Conservation (phyloP, 139 green algal species). For the Raphidocelis subcapitata region DNA sequence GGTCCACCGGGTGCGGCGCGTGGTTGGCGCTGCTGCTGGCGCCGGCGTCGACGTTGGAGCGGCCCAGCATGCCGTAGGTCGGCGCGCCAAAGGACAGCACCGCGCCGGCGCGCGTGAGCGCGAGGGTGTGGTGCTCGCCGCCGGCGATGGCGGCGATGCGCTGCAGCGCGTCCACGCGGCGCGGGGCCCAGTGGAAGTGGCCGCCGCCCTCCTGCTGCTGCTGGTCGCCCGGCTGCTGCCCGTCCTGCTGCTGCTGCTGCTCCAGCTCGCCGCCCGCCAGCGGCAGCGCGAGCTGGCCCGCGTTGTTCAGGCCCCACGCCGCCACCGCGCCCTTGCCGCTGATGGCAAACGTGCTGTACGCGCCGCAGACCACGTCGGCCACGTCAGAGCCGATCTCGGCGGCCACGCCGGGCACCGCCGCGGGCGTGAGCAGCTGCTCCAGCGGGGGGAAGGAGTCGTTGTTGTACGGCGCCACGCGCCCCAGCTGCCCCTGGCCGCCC, state of each 20-base stretch:
- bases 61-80: constrained; percentile 84
- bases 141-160: constrained; percentile 32
- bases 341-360: constrained; percentile 73
- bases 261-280: not conserved
- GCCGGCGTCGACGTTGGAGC: constrained; percentile 35
- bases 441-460: constrained; percentile 4
- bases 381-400: constrained; percentile 11
- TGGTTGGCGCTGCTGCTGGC: constrained; percentile 12
- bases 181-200: constrained; percentile 36
- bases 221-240: not conserved
- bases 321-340: constrained; percentile 55
- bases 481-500: constrained; percentile 82
- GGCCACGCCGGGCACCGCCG: constrained; percentile 6
- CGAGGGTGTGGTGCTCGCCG: constrained; percentile 89
- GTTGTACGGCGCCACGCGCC: constrained; percentile 51
- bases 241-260: not conserved
- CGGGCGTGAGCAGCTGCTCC: constrained; percentile 50
- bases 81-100: constrained; percentile 73
- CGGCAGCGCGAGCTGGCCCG: constrained; percentile 77
- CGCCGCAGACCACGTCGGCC: constrained; percentile 60
- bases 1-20: constrained; percentile 36
- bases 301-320: constrained; percentile 91
- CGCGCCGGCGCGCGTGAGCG: constrained; percentile 51
- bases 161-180: constrained; percentile 43
- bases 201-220: not conserved